Conservation (phyloP, 1,284 basidiomycete species). For the Tilletia setariae region DNA sequence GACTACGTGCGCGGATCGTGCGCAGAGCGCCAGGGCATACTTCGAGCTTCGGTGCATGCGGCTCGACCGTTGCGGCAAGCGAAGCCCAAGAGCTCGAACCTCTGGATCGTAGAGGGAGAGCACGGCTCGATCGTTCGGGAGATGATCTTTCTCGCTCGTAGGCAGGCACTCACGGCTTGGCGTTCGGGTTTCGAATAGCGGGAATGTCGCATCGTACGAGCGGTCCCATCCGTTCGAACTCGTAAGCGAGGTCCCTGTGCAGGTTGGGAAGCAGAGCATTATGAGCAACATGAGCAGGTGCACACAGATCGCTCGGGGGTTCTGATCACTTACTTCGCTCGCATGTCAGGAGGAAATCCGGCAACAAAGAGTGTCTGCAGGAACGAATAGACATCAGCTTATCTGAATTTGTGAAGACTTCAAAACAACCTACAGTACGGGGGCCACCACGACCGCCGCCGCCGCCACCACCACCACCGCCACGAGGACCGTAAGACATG, state of each 20-base stretch:
- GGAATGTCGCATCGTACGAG: constrained; percentile 49
- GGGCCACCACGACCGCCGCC: too few species aligned
- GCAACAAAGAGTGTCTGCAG: constrained; percentile 34
- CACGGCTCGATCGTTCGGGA: neutral
- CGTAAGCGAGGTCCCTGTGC: constrained; percentile 40
- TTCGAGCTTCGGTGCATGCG: too few species aligned
- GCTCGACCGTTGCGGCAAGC: too few species aligned
- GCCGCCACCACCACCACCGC: neutral
- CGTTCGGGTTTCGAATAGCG: constrained; percentile 34
- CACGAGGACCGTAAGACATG: constrained; percentile 3
- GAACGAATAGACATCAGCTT: neutral
- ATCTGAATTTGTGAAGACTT: too few species aligned
- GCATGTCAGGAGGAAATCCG: constrained; percentile 43
- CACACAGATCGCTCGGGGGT: neutral
- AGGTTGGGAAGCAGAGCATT: neutral
- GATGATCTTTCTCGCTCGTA: neutral
- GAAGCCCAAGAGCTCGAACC: too few species aligned
- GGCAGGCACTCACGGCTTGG: constrained; percentile 26
- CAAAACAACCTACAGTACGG: neutral
- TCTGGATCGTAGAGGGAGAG: too few species aligned
- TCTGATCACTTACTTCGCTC: constrained; percentile 24
- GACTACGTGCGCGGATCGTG: too few species aligned
- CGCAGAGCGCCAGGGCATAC: too few species aligned
- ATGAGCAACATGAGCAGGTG: neutral
- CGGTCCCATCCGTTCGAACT: constrained; percentile 44